Evolutionary conservation across 2,329 filamentous ascomycete genomes (phyloP), one percentile per base, ranked within the genome.

Genomic region (Coniella vitis): DNA sequence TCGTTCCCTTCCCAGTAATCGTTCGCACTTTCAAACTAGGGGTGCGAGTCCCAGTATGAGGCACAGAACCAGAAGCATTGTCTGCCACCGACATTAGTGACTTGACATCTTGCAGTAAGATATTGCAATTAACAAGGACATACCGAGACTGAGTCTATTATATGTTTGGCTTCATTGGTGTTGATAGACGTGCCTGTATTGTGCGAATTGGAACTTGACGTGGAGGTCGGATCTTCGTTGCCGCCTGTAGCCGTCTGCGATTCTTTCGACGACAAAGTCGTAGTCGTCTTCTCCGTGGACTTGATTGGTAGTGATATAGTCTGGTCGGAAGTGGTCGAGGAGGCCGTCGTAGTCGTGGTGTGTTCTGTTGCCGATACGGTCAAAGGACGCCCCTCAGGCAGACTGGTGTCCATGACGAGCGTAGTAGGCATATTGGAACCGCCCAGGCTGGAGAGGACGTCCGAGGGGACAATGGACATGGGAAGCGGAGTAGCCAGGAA

Each of bases 401-500:
- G 32, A 16, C 3, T 14, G 3, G 50, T 52, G 43, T 52, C 50
- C 5, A 45, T 16, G 16, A 52, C 43, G 25, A 52, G 44, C 12
- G 42, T 49, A 12, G 34, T 36, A 10, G 50, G 50, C 20, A 45
- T 43, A 21, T 42, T 45, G 12, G 50, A 39, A 4, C 48, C 47
- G 29, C 34, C 19, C 4, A 48, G 39, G 22, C 12, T 38, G 46
- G 17, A 38, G 25, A 42, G 37, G 25, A 52, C 22, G 17, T 52
- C 47, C 8, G 42, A 49, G 21, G 50, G 50, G 34, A 52, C 39
- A 35, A 49, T 52, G 16, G 50, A 48, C 3, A 48, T 36, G 0
- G 50, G 50, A 4, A 52, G 32, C 3, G 38, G 10, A 8, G 38
- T 47, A 4, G 34, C 4, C 8, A n/a, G 4, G 16, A 1, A 29